Conservation (phyloP, 225 moss, liverwort and hornwort genomes). For the Polytrichum commune region DNA sequence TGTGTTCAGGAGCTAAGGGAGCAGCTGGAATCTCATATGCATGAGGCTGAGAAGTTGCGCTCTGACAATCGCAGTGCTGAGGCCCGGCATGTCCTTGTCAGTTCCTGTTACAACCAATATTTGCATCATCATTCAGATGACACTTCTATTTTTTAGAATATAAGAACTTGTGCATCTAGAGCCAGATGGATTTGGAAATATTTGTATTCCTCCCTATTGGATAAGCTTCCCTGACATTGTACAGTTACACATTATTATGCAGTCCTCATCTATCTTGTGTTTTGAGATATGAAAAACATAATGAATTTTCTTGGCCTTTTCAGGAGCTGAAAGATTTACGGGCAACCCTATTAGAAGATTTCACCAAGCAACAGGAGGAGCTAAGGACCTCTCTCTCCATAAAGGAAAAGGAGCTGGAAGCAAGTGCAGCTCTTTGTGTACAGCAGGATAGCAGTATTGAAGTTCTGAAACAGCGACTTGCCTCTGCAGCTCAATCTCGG, state of each 20-base stretch:
- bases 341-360: conserved; percentile 52
- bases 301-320: background rate
- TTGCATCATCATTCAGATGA: background rate
- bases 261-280: no score
- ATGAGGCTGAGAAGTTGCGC: conserved; percentile 80
- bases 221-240: no score
- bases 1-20: conserved; percentile 72
- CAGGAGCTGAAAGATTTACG: conserved; percentile 79
- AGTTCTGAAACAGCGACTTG: conserved; percentile 90
- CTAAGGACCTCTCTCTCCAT: conserved; percentile 53
- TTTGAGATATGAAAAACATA: no score
- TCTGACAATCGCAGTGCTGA: conserved; percentile 82
- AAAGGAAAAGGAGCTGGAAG: conserved; percentile 70
- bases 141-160: no score
- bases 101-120: conserved; percentile 11
- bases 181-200: no score
- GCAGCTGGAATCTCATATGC: conserved; percentile 72
- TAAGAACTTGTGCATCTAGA: no score
- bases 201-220: no score
- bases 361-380: conserved; percentile 68
- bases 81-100: conserved; percentile 62
- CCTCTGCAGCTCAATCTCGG: conserved; percentile 79
- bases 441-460: conserved; percentile 74
- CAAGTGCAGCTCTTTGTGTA: conserved; percentile 51
- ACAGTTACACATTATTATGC: no score